Conservation (phyloP, 305 asterid species). For the Fraxinus angustifolia region DNA sequence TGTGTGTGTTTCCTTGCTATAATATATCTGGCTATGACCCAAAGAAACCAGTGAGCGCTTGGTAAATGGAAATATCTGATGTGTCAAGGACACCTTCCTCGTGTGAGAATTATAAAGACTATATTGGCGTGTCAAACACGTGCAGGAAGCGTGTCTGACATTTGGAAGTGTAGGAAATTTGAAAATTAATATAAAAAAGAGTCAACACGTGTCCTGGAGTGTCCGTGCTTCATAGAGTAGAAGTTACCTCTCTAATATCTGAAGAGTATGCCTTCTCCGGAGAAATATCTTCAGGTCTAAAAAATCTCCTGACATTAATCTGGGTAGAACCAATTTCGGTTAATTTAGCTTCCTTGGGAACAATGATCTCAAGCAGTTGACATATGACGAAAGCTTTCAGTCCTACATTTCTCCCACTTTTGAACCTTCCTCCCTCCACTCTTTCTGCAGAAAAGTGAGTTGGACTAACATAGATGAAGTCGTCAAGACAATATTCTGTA, state of each 20-base stretch:
- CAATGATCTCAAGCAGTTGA: conserved; percentile 68
- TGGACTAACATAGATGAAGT: conserved; percentile 77
- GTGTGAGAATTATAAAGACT: not conserved
- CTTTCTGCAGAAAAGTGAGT: conserved; percentile 53
- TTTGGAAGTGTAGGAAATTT: not conserved
- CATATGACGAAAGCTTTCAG: conserved; percentile 69
- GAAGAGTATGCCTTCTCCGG: conserved; percentile 76
- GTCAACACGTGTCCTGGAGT: not conserved
- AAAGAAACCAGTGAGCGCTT: not conserved
- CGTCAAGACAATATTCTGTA: conserved; percentile 52
- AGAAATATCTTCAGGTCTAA: conserved; percentile 80
- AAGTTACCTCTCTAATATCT: conserved; percentile 78
- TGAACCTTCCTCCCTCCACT: conserved; percentile 50
- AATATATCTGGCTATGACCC: conserved; percentile 53
- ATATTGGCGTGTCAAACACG: not conserved
- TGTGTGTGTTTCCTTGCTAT: conserved; percentile 64
- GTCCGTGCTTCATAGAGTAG: not conserved
- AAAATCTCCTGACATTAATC: conserved; percentile 73
- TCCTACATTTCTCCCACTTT: conserved; percentile 92
- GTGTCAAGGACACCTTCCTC: not conserved
- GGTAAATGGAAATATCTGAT: not conserved
- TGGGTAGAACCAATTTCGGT: conserved; percentile 38
- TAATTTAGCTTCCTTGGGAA: conserved; percentile 37
- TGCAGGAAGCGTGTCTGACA: not conserved
- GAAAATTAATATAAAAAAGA: not conserved